These are phyloP conservation scores for Durusdinium trenchii DNA, from an alignment of 73 alveolate genomes.

Conservation along the genomic window DNA sequence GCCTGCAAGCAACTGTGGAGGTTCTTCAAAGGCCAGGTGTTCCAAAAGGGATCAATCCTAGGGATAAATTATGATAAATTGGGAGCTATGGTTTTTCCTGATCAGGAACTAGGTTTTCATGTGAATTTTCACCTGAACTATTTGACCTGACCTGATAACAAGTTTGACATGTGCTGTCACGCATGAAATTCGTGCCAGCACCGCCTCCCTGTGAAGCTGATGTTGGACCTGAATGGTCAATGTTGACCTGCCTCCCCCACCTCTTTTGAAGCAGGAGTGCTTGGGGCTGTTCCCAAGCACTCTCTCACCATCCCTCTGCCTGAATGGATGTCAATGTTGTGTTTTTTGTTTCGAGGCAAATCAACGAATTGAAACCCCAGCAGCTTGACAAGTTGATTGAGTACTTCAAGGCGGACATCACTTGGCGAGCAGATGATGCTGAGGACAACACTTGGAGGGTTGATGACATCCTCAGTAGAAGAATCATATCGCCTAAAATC, in stretches of 20 bases:
- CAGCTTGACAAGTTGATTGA: constrained; percentile 50
- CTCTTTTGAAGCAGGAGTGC: too few species aligned
- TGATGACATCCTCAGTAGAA: too few species aligned
- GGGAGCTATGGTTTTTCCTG: too few species aligned
- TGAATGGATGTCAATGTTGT: too few species aligned
- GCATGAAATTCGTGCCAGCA: too few species aligned
- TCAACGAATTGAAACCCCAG: constrained; percentile 48
- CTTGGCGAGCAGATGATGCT: constrained; percentile 72
- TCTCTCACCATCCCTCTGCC: too few species aligned
- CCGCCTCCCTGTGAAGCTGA: too few species aligned
- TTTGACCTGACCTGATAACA: background rate
- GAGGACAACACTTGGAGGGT: background rate
- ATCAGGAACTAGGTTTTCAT: background rate
- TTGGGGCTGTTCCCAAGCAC: too few species aligned
- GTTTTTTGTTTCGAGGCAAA: background rate
- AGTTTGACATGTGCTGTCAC: background rate
- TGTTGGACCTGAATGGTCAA: too few species aligned
- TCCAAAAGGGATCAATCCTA: background rate
- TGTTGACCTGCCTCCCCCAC: too few species aligned
- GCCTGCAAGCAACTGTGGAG: constrained; percentile 62
- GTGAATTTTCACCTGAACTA: background rate
- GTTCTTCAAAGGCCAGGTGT: constrained; percentile 24
- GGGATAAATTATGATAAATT: too few species aligned
- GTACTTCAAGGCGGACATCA: constrained; percentile 69
- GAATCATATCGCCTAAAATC: too few species aligned